A percentile compares a stretch with the other conserved stretches of the same genome.
phyloP scores from a whole-genome alignment of 495 filamentous ascomycete species.

The Lophium mytilinum region DNA sequence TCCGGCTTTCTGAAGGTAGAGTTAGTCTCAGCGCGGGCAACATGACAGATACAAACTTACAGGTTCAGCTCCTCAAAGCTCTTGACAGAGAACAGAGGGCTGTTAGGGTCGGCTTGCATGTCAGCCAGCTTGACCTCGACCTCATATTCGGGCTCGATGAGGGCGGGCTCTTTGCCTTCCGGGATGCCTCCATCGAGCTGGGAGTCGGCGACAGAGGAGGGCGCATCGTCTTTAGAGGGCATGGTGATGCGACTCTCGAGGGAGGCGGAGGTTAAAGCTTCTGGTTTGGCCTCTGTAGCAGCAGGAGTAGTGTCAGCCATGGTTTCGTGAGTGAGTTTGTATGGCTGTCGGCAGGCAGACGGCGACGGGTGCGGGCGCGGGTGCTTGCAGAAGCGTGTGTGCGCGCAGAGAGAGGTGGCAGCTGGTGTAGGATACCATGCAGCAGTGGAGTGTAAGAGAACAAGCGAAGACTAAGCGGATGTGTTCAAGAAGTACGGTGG shows the following conservation, averaged over 20 bases:
- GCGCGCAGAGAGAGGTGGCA: too few relatives aligned
- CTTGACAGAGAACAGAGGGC: conserved; percentile 77
- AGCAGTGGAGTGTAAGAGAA: too few relatives aligned
- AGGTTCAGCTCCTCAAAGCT: conserved; percentile 81
- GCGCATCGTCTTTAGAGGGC: conserved; percentile 2
- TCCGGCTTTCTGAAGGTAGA: conserved; percentile 35
- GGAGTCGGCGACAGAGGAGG: conserved; percentile 2
- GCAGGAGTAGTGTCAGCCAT: background rate
- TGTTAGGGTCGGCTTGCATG: conserved; percentile 75
- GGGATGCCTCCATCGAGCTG: conserved; percentile 24
- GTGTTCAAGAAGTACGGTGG: too few relatives aligned
- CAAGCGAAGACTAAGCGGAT: too few relatives aligned
- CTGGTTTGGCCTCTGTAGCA: background rate
- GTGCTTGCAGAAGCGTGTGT: too few relatives aligned
- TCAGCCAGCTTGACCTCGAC: conserved; percentile 88
- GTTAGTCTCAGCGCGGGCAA: background rate
- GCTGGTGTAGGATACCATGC: too few relatives aligned
- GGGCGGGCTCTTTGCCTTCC: conserved; percentile 36
- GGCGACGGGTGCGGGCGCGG: too few relatives aligned
- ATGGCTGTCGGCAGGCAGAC: too few relatives aligned
- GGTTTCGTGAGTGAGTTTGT: background rate
- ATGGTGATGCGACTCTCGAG: conserved; percentile 8
- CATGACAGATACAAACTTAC: conserved; percentile 43
- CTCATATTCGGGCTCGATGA: conserved; percentile 64
- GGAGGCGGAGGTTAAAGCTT: background rate